These are phyloP conservation scores for Kodamaea ohmeri DNA, from an alignment of 1,139 yeast species.

Conservation along the genomic window DNA sequence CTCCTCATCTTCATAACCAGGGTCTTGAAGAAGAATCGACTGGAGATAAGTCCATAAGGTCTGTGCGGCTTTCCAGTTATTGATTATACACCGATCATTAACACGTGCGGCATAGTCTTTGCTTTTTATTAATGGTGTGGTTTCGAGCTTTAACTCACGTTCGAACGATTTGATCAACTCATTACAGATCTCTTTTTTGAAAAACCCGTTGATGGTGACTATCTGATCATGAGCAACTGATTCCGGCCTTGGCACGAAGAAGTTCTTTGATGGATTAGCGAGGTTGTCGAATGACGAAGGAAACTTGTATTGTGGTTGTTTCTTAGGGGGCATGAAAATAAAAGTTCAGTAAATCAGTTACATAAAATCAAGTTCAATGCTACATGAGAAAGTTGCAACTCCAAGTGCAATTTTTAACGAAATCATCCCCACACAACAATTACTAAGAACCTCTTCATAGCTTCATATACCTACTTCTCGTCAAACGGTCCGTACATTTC, in stretches of 20 bases:
- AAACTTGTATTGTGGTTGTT: slow-evolving; percentile 20
- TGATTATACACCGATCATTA: slow-evolving; percentile 50
- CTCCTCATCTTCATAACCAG: slow-evolving; percentile 33
- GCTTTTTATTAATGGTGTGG: slow-evolving; percentile 49
- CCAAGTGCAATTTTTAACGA: no score
- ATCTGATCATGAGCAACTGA: slow-evolving; percentile 41
- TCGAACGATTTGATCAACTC: slow-evolving; percentile 42
- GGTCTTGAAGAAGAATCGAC: slow-evolving; percentile 28
- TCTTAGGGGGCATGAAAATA: neutral
- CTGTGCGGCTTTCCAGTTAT: slow-evolving; percentile 39
- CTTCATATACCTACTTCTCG: no score
- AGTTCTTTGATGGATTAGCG: slow-evolving; percentile 23
- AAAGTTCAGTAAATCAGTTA: neutral
- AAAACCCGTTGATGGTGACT: slow-evolving; percentile 45
- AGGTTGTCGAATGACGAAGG: slow-evolving; percentile 30
- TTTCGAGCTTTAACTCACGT: slow-evolving; percentile 34
- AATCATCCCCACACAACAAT: no score
- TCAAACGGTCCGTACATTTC: no score
- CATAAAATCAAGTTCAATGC: no score
- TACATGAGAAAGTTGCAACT: no score
- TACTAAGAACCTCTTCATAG: no score
- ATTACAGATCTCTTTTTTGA: slow-evolving; percentile 41
- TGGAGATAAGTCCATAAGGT: slow-evolving; percentile 45
- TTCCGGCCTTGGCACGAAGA: slow-evolving; percentile 35
- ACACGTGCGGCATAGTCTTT: slow-evolving; percentile 58